A percentile compares a stretch with the other conserved stretches of the same genome.
Evolutionary conservation across 1,139 yeast genomes (phyloP).

Genomic region (Candida tunisiensis): DNA sequence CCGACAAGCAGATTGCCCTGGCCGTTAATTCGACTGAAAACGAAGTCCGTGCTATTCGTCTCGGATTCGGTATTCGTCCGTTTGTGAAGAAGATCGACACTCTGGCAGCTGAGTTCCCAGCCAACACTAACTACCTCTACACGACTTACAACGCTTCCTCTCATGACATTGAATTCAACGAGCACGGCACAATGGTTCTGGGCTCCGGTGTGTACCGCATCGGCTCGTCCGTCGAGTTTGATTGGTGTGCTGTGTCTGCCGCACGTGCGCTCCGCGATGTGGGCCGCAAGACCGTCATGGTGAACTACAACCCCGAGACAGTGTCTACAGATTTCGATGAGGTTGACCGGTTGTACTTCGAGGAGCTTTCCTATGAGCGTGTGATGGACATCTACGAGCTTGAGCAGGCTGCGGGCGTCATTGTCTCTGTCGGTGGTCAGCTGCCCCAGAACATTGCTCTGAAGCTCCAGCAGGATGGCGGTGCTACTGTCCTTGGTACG

Average conservation of each 20-base stretch:
- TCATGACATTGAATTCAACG: conserved; percentile 71
- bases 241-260: conserved; percentile 94
- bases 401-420: conserved; percentile 84
- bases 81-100: conserved; percentile 97
- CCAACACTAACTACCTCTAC: conserved; percentile 86
- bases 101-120: conserved; percentile 98
- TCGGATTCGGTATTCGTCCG: conserved; percentile 78
- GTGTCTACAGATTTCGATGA: conserved; percentile 97
- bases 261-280: conserved; percentile 84
- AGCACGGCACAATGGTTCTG: conserved; percentile 76
- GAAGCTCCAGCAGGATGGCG: conserved; percentile 78
- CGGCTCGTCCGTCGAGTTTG: conserved; percentile 90
- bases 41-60: conserved; percentile 80
- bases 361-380: conserved; percentile 88
- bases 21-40: conserved; percentile 84
- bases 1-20: conserved; percentile 91
- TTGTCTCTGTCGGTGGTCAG: conserved; percentile 98
- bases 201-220: conserved; percentile 93
- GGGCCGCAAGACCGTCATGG: conserved; percentile 87
- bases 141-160: conserved; percentile 89
- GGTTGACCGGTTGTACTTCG: conserved; percentile 94
- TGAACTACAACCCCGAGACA: conserved; percentile 96
- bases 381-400: conserved; percentile 90
- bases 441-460: conserved; percentile 94
- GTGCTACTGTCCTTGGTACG: conserved; percentile 86